A percentile compares a stretch with the other conserved stretches of the same genome.
Conservation (phyloP, 371 early-diverging fungal species). For the Mucor circinelloides region DNA sequence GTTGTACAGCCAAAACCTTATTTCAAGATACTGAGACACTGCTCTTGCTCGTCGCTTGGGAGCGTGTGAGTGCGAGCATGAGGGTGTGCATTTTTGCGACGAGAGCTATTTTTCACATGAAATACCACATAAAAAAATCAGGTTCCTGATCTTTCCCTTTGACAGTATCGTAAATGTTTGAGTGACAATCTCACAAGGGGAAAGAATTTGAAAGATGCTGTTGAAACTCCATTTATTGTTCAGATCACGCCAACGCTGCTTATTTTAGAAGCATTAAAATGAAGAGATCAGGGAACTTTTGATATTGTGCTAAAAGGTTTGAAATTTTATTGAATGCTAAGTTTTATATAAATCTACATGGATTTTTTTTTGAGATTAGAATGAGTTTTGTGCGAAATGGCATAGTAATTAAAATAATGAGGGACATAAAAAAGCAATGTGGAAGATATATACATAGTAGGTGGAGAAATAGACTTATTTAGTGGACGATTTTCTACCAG, state of each 20-base stretch:
- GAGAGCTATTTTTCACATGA: not conserved
- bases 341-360: not conserved
- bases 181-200: not conserved
- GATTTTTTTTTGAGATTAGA: not conserved
- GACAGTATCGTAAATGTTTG: not conserved
- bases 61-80: not conserved
- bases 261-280: not conserved
- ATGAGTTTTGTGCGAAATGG: not conserved
- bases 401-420: not conserved
- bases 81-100: not conserved
- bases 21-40: not conserved
- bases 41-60: not conserved
- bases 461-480: not conserved
- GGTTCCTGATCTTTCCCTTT: not conserved
- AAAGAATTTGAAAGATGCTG: not conserved
- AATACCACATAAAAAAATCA: not conserved
- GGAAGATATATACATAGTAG: not conserved
- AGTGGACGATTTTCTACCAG: not conserved
- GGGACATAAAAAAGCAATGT: not conserved
- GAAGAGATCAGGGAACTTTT: not conserved
- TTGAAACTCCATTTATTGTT: not conserved
- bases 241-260: not conserved
- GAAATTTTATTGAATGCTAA: not conserved
- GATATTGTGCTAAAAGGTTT: not conserved
- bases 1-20: not conserved